Base-by-base conservation (phyloP, 306 rosid genomes). In the Hippophae rhamnoides region DNA sequence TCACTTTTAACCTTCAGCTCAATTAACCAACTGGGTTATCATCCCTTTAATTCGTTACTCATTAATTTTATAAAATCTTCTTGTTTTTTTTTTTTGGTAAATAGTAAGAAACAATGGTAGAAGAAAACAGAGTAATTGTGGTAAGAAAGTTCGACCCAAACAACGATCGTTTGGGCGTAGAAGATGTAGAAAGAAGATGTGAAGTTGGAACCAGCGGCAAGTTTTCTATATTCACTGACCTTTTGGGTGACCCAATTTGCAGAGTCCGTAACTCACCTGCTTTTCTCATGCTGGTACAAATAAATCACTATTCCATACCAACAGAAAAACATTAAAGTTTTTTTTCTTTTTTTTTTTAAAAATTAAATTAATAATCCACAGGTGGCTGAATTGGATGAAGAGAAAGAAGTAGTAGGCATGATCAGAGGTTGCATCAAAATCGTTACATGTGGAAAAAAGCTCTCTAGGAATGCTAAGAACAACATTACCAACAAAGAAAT, bases 201-300 rank as follows among this genome's bases (percentile, higher is more conserved):
- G 96, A 85, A 25, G 93, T 85, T 47, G 95, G 99, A 10, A 78
- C 95, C 60, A 80, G 81, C 51, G 92, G 87, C 52, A 81, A 86
- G 60, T 73, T 82, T 56, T 79, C 86, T 23, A 78, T 92, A 56
- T 88, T 83, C 69, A 92, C 96, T 27, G 93, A 92, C 84, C 80
- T 85, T 67, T 74, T 78, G 14, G 90, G 99, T 47, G 99, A 92
- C 76, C 99, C 99, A 8, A 85, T 92, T 70, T 92, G 93, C 85
- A 71, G 99, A 74, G 95, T 92, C 78, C 99, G 99, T 55, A 74
- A 92, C 78, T 88, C 99, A 7, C 99, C 99, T 47, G 82, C 95
- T 48, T 92, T 73, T 54, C 86, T 69, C 71, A 88, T 92, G 99
- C 90, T 92, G 89, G 98, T 90, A 82, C 26, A 18, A 41, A 5